Evolutionary conservation across 768 basidiomycete genomes (phyloP), one percentile per base, ranked within the genome.

Genomic region (Fistulinella prunicolor): DNA sequence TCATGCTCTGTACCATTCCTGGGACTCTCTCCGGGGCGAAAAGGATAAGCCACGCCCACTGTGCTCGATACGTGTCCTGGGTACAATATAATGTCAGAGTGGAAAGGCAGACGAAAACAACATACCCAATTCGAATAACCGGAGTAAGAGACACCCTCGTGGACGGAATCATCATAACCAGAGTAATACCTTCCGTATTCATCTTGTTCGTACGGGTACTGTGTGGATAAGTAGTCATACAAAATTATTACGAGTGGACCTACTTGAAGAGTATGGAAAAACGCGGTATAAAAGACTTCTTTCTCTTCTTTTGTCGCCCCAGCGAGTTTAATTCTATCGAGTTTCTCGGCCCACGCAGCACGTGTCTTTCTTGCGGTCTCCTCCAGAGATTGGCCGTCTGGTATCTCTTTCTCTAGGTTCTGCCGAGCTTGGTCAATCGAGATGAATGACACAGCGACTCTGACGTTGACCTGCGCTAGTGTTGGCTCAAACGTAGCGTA

Each of bases 81-180:
- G 49, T 7, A 46, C n/a, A 3, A n/a, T 23, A 47, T 4, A 49
- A 9, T 4, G 30, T 23, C 34, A 29, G 7, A 32, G 8, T 16
- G 16, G 20, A 37, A 22, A 41, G 21, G 6, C 9, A 6, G 42
- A 17, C 34, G 34, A 21, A 12, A 1, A 8, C 14, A 41, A 54
- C 75, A 7, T 47, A 85, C 84, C 86, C 86, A 88, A 51, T 82
- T 86, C 0, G 86, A 88, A 60, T 90, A 90, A 1, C 87, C 88
- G 0, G 82, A 86, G 56, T 90, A 90, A 0, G 85, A 88, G n/a
- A 70, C 68, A 16, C 84, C 81, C 23, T 75, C 61, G 41, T 88
- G 85, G 0, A 90, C 66, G 6, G 65, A 50, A 43, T 85, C 79
- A 46, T 87, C 83, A 49, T 91, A 90, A 1, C 80, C 89, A 6